phyloP scores from a whole-genome alignment of 345 rosid genomes.

The Lenwebbia sp. region DNA sequence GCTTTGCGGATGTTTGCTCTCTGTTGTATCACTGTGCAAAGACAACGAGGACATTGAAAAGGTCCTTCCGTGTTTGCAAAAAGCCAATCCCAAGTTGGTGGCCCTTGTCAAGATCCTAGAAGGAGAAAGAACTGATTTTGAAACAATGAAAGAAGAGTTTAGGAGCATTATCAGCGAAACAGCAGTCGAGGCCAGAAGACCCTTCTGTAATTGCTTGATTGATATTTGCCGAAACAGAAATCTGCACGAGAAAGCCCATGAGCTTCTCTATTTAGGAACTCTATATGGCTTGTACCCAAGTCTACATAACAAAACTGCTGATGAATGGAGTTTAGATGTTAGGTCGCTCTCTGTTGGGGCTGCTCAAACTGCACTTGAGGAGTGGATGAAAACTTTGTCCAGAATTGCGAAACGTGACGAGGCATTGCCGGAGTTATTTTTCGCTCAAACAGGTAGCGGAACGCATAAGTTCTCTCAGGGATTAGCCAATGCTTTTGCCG shows the following conservation, averaged over 20 bases:
- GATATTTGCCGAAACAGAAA: slow-evolving; percentile 62
- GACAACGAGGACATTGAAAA: slow-evolving; percentile 35
- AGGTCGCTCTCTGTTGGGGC: slow-evolving; percentile 82
- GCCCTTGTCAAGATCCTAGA: slow-evolving; percentile 37
- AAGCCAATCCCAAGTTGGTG: slow-evolving; percentile 58
- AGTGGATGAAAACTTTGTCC: slow-evolving; percentile 71
- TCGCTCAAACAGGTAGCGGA: slow-evolving; percentile 78
- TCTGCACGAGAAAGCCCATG: slow-evolving; percentile 53
- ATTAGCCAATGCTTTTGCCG: slow-evolving; percentile 57
- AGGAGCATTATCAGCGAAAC: slow-evolving; percentile 39
- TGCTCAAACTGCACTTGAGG: slow-evolving; percentile 81
- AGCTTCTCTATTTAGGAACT: slow-evolving; percentile 81
- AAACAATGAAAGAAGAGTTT: slow-evolving; percentile 52
- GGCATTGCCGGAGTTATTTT: slow-evolving; percentile 59
- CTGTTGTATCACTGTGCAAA: slow-evolving; percentile 63
- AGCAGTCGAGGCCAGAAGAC: slow-evolving; percentile 65
- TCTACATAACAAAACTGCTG: slow-evolving; percentile 49
- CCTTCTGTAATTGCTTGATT: slow-evolving; percentile 84
- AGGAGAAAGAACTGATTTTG: slow-evolving; percentile 32
- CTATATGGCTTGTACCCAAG: slow-evolving; percentile 69
- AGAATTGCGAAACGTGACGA: slow-evolving; percentile 49
- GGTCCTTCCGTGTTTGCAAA: slow-evolving; percentile 55
- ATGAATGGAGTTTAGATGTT: slow-evolving; percentile 83
- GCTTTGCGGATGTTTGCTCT: slow-evolving; percentile 80
- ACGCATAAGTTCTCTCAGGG: slow-evolving; percentile 82